Base-by-base conservation (phyloP, 139 green algal genomes). In the Chlorella sp. region DNA sequence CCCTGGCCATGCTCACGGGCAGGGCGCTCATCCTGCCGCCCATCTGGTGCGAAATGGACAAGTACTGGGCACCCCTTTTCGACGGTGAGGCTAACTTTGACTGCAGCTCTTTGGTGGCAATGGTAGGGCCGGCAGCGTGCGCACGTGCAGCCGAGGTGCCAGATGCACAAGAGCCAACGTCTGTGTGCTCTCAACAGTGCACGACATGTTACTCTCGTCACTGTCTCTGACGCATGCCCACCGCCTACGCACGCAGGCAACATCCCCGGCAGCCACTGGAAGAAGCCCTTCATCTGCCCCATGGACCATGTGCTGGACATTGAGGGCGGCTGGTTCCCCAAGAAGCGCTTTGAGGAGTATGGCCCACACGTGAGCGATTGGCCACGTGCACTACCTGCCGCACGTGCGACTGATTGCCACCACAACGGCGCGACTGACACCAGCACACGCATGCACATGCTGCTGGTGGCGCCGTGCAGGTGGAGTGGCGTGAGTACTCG, bases 251-350 rank as follows among this genome's bases (percentile, higher is more conserved):
- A 1, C 67, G 24, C 74, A 61, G 91, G 91, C 35, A 83, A 72
- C 67, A 89, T 96, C 17, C 86, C 87, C 0, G 91, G 91, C 29
- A 86, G 81, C 22, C 59, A 42, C 5, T 81, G 85, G 51, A 70
- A 78, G 26, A 83, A 89, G 65, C 91, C 91, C 5, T 93, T 88
- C 78, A 78, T 82, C 36, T 93, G 88, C 69, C 91, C 91, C 2
- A 70, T 87, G 24, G 91, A 96, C 79, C 91, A 96, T 61, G 75
- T 96, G n/a, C 78, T 96, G 31, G 87, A 95, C 51, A 82, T 96
- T 35, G 88, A 92, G 69, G 63, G 76, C 35, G 71, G 66, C 42
- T 82, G 78, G 72, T 61, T 35, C 74, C 50, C 35, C 27, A 27
- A 67, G 35, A 60, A 51, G 35, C 35, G 35, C 2, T 20, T 34